Evolutionary conservation across 768 basidiomycete genomes (phyloP).

Genomic region (Boletus reticuloceps): DNA sequence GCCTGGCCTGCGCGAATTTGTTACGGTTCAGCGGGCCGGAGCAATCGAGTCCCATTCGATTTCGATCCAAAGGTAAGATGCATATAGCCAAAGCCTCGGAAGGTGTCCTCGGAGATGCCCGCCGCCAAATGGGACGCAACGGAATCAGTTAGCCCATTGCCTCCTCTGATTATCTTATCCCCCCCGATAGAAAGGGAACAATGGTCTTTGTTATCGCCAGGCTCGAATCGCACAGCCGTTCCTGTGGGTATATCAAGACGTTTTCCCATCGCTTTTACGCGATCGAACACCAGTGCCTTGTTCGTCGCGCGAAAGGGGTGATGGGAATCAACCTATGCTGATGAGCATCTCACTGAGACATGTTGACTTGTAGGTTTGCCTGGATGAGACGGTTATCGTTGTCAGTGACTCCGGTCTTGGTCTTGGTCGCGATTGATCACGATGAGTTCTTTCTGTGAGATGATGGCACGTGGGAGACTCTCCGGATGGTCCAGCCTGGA

Average conservation of each 20-base stretch:
- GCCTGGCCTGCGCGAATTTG: slow-evolving; percentile 65
- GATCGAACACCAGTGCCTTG: slow-evolving; percentile 75
- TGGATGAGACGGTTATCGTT: slow-evolving; percentile 93
- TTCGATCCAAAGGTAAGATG: slow-evolving; percentile 78
- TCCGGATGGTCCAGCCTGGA: slow-evolving; percentile 52
- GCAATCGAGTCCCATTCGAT: slow-evolving; percentile 75
- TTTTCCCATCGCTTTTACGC: slow-evolving; percentile 74
- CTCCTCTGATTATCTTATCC: slow-evolving; percentile 66
- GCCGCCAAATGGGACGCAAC: slow-evolving; percentile 53
- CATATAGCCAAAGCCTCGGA: slow-evolving; percentile 60
- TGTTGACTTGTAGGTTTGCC: slow-evolving; percentile 39
- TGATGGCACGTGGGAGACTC: slow-evolving; percentile 71
- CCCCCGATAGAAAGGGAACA: slow-evolving; percentile 82
- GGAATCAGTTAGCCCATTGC: slow-evolving; percentile 53
- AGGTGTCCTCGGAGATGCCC: slow-evolving; percentile 15
- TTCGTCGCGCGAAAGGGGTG: slow-evolving; percentile 94
- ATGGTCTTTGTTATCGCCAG: no score
- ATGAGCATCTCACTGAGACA: slow-evolving; percentile 1
- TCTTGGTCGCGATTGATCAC: slow-evolving; percentile 71
- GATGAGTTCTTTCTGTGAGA: slow-evolving; percentile 63
- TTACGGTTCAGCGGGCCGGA: neutral
- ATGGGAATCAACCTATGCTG: slow-evolving; percentile 79
- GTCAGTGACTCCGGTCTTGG: slow-evolving; percentile 79
- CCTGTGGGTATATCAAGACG: slow-evolving; percentile 92
- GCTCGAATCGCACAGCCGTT: slow-evolving; percentile 95